A percentile compares a stretch with the other conserved stretches of the same genome.
Conservation (phyloP, 1,139 yeast species). For the Hyphopichia wangnamkhiaoensis region DNA sequence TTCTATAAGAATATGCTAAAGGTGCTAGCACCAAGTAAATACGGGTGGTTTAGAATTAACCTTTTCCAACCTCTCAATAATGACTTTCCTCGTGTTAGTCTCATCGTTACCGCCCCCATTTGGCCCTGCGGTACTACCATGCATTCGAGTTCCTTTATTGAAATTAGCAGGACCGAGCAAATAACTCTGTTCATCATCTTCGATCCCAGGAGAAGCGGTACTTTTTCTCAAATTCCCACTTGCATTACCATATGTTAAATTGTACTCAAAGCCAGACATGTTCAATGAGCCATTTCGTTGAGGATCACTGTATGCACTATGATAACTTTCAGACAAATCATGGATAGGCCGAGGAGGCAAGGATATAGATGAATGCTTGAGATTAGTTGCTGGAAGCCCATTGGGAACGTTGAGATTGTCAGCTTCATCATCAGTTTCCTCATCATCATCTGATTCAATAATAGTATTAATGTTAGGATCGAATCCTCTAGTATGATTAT, state of each 20-base stretch:
- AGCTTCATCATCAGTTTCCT: too few relatives aligned
- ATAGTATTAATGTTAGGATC: neutral
- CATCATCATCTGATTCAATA: conserved; percentile 2
- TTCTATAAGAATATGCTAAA: neutral
- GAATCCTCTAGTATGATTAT: neutral
- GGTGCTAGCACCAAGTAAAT: conserved; percentile 63
- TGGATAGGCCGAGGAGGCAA: too few relatives aligned
- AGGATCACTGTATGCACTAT: neutral
- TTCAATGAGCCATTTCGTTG: neutral
- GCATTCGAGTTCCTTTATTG: neutral
- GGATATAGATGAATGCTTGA: too few relatives aligned
- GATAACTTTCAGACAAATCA: neutral
- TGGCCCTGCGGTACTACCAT: neutral
- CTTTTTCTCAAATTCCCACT: neutral
- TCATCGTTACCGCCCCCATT: conserved; percentile 16
- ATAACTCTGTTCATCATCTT: neutral
- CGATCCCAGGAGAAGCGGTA: neutral
- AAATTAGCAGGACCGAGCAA: conserved; percentile 9
- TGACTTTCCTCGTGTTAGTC: conserved; percentile 42
- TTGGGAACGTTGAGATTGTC: too few relatives aligned
- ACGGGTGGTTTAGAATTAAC: conserved; percentile 62
- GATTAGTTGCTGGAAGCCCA: too few relatives aligned
- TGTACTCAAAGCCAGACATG: conserved; percentile 26
- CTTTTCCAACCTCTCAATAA: conserved; percentile 63
- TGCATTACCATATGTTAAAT: conserved; percentile 9